Evolutionary conservation across 2,329 filamentous ascomycete genomes (phyloP).

Genomic region (Ophiosphaerella narmari): DNA sequence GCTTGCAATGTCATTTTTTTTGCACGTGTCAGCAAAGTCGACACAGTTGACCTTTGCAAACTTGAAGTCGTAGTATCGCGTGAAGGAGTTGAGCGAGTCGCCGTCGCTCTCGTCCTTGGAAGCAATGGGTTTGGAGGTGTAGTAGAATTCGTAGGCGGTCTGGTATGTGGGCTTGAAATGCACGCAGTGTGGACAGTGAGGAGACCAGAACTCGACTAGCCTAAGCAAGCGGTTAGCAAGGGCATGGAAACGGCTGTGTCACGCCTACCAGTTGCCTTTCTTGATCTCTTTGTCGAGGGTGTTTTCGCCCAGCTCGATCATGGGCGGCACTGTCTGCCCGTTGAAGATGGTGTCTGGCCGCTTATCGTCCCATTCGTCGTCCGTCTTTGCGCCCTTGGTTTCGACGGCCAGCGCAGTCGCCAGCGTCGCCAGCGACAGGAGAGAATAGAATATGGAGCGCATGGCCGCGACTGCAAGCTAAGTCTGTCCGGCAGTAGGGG

Average conservation of each 20-base stretch:
- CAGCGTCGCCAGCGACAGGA: constrained; percentile 46
- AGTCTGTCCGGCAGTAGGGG: too few species aligned
- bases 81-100: constrained; percentile 69
- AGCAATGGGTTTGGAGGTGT: constrained; percentile 75
- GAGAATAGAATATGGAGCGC: constrained; percentile 42
- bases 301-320: constrained; percentile 63
- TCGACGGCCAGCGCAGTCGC: constrained; percentile 33
- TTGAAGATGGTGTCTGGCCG: constrained; percentile 65
- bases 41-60: constrained; percentile 88
- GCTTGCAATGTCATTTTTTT: constrained; percentile 65
- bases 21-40: constrained; percentile 78
- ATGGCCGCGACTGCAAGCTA: constrained; percentile 25
- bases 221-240: constrained; percentile 15
- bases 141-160: constrained; percentile 93
- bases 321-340: constrained; percentile 66
- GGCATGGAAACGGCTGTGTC: neutral
- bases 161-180: constrained; percentile 84
- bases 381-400: constrained; percentile 12
- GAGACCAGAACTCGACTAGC: constrained; percentile 58
- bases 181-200: constrained; percentile 71
- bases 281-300: constrained; percentile 63
- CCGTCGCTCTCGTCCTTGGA: constrained; percentile 53
- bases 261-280: constrained; percentile 68
- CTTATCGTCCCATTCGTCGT: constrained; percentile 36
- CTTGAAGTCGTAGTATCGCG: constrained; percentile 83